Evolutionary conservation across 345 rosid species (phyloP).

Genomic region (Clarkia xantiana): DNA sequence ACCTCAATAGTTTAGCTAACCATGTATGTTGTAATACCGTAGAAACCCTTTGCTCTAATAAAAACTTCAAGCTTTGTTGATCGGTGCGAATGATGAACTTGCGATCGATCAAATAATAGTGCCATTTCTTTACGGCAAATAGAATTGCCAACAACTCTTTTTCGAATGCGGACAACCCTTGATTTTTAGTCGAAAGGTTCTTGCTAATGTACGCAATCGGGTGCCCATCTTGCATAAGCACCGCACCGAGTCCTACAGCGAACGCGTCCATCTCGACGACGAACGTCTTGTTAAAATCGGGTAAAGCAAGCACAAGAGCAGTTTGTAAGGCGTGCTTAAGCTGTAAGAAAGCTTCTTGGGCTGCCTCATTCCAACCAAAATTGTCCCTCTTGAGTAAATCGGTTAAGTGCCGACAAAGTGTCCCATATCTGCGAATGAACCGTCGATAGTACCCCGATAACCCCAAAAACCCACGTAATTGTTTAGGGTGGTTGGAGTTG

Average conservation of each 20-base stretch:
- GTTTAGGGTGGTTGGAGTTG: background rate
- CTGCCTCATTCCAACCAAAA: background rate
- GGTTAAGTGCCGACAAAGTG: background rate
- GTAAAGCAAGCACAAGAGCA: background rate
- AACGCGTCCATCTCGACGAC: background rate
- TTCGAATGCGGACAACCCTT: background rate
- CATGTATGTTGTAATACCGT: background rate
- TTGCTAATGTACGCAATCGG: background rate
- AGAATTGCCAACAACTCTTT: background rate
- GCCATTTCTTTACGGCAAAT: background rate
- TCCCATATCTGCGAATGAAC: background rate
- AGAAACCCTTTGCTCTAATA: background rate
- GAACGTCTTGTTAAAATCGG: background rate
- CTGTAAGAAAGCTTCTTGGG: background rate
- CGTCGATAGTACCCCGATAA: background rate
- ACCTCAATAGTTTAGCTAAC: background rate
- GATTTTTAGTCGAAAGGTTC: background rate
- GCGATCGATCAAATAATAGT: background rate
- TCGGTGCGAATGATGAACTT: background rate
- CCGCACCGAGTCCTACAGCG: background rate
- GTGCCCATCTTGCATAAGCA: background rate
- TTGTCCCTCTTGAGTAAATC: background rate
- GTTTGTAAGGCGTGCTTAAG: background rate
- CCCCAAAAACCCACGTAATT: background rate
- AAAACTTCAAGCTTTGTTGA: background rate